Evolutionary conservation across 495 filamentous ascomycete species (phyloP), one percentile per base, ranked within the genome.

Genomic region (Hyphodiscus hymeniophilus): DNA sequence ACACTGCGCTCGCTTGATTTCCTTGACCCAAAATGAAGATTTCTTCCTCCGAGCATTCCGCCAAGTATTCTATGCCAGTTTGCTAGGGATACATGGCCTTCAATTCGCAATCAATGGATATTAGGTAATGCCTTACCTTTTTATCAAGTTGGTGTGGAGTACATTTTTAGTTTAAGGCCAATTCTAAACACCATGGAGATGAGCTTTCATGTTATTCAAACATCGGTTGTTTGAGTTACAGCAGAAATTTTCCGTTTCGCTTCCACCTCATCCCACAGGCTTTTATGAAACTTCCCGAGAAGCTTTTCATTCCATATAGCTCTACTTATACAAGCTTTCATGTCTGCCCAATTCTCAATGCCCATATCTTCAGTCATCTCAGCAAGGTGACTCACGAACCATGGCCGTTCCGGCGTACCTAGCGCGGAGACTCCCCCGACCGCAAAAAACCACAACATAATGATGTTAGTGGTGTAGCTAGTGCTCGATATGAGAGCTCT

Each of bases 231-330:
- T 10, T 28, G 5, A 28, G 10, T 10, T 10, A 28, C 26, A 28
- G 26, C 26, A 4, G 10, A 28, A 28, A 10, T 28, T 13, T 30
- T 23, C 15, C 21, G 7, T 41, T 20, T 17, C 26, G 26, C 26
- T 28, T 28, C 26, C 26, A 47, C 23, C 21, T 52, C 50, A 15
- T 41, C 30, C 50, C 44, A 52, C n/a, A 42, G 16, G 18, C 28
- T 38, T 28, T 42, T 16, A 52, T 47, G 38, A 16, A 28, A 8
- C 15, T 11, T 28, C 42, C n/a, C 43, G 20, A 20, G 36, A 26
- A 52, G 16, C 23, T 11, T 31, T 38, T 54, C 45, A 40, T 48
- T 38, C 45, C 51, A 54, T 21, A 54, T 39, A 11, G 7, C 31
- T 18, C 33, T 23, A 16, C 39, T 32, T 1, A 49, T 13, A 2